These are phyloP conservation scores for Paulownia fortunei DNA, from an alignment of 257 asterid genomes.

Conservation along the genomic window DNA sequence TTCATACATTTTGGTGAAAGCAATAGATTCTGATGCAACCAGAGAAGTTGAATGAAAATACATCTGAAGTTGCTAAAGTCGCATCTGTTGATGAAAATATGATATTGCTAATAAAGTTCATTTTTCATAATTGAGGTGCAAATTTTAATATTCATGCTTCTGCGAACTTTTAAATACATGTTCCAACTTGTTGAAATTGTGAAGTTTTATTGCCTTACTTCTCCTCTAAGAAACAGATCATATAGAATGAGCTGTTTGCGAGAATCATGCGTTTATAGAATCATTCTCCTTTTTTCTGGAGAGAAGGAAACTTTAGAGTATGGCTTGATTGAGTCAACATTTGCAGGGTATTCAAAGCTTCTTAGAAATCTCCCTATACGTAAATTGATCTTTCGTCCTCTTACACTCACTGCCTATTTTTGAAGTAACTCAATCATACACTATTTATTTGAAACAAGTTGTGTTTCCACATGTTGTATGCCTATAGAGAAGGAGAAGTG, in stretches of 20 bases:
- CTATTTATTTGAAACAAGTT: neutral
- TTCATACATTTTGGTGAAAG: neutral
- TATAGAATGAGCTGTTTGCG: neutral
- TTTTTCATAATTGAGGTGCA: conserved; percentile 1
- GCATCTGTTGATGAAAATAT: neutral
- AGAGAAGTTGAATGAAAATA: neutral
- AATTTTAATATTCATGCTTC: neutral
- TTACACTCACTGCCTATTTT: too few relatives aligned
- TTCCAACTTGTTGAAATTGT: conserved; percentile 9
- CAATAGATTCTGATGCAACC: neutral
- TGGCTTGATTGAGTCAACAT: neutral
- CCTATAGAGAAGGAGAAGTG: too few relatives aligned
- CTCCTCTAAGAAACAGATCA: neutral
- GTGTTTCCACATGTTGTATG: too few relatives aligned
- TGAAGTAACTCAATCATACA: too few relatives aligned
- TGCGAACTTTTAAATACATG: neutral
- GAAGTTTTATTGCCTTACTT: neutral
- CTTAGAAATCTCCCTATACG: neutral
- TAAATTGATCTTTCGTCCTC: too few relatives aligned
- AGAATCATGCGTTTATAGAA: neutral
- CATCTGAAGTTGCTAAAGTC: neutral
- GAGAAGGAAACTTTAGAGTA: neutral
- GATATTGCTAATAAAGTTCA: neutral
- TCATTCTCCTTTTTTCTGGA: neutral
- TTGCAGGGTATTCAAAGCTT: conserved; percentile 17